Conservation (phyloP, 1,284 basidiomycete genomes). For the Trichosporon inkin region DNA sequence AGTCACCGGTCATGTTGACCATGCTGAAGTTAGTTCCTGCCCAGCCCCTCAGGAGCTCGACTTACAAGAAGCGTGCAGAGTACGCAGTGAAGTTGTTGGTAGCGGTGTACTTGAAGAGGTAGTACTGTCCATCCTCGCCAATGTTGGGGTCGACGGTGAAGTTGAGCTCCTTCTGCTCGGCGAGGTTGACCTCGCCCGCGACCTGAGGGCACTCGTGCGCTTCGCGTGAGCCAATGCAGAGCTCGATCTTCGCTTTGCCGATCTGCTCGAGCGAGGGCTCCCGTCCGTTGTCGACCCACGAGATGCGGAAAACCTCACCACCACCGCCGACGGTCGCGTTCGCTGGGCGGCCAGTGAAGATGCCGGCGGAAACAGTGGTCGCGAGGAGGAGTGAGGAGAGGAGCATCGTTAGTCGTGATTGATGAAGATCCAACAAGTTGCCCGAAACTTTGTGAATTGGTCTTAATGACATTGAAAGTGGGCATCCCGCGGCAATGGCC, state of each 20-base stretch:
- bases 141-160: slow-evolving; percentile 63
- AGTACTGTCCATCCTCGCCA: slow-evolving; percentile 56
- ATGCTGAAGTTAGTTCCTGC: not conserved
- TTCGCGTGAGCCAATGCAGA: slow-evolving; percentile 56
- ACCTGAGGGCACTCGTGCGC: slow-evolving; percentile 63
- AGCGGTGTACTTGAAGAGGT: slow-evolving; percentile 61
- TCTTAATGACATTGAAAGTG: too few species aligned
- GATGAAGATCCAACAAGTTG: too few species aligned
- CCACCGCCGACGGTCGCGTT: slow-evolving; percentile 56
- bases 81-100: slow-evolving; percentile 33
- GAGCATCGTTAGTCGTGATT: not conserved
- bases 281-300: slow-evolving; percentile 62
- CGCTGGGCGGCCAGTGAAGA: slow-evolving; percentile 50
- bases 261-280: slow-evolving; percentile 59
- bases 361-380: slow-evolving; percentile 35
- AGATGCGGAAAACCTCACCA: slow-evolving; percentile 59
- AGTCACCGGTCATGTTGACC: slow-evolving; percentile 8
- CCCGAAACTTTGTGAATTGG: too few species aligned
- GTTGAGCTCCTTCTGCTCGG: slow-evolving; percentile 54
- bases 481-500: too few species aligned
- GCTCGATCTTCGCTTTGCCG: slow-evolving; percentile 60
- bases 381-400: slow-evolving; percentile 49
- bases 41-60: not conserved
- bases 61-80: slow-evolving; percentile 14
- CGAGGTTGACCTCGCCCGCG: slow-evolving; percentile 59